Evolutionary conservation across 2,329 filamentous ascomycete genomes (phyloP).

Genomic region (Grosmannia serpens): DNA sequence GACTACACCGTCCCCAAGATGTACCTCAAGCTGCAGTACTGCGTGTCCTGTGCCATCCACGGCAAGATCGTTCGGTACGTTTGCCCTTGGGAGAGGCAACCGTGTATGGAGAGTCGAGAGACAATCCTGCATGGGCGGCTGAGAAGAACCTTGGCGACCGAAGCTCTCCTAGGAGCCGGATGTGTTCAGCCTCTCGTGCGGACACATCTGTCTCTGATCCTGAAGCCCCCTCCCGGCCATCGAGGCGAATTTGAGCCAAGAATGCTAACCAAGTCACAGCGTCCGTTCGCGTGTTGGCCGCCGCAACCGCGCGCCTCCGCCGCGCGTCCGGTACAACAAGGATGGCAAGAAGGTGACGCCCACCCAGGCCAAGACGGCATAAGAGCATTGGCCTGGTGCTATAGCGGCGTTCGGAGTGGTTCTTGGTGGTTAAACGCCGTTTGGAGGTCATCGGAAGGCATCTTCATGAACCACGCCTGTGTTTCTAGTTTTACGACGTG

Average conservation of each 20-base stretch:
- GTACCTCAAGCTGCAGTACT: constrained; percentile 99
- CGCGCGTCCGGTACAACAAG: constrained; percentile 99
- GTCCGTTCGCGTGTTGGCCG: constrained; percentile 94
- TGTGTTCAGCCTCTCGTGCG: not conserved
- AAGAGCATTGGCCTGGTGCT: not conserved
- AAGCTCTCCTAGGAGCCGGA: not conserved
- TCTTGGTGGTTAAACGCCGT: constrained; percentile 1
- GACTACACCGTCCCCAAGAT: constrained; percentile 99
- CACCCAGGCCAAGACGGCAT: constrained; percentile 57
- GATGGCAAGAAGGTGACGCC: constrained; percentile 99
- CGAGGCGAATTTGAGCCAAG: not conserved
- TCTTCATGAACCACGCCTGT: not conserved
- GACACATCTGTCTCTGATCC: not conserved
- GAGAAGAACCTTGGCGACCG: constrained; percentile 28
- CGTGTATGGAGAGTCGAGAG: constrained; percentile 20
- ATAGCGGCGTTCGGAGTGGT: not conserved
- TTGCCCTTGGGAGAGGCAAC: constrained; percentile 48
- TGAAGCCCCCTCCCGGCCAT: constrained; percentile 5
- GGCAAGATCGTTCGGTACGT: constrained; percentile 99
- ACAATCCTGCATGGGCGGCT: constrained; percentile 26
- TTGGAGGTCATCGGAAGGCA: not conserved
- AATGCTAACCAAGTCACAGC: constrained; percentile 46
- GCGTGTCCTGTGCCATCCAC: constrained; percentile 99
- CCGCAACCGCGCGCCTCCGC: constrained; percentile 97
- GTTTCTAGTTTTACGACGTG: constrained; percentile 1